Percentiles rank a stretch among this genome's conserved stretches.
Conservation (phyloP, 345 rosid species). For the Gossypium turneri region DNA sequence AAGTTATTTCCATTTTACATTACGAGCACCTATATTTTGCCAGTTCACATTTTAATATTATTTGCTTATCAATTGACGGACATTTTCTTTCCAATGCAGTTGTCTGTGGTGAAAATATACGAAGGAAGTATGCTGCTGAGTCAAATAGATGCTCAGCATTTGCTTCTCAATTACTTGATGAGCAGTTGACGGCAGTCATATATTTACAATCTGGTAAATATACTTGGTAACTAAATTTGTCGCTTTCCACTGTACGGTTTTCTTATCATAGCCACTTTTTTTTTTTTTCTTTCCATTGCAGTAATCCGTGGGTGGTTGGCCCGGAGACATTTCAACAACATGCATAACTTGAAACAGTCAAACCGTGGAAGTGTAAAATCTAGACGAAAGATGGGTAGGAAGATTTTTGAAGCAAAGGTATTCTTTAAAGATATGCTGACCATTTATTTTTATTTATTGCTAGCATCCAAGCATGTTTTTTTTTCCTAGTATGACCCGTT, state of each 20-base stretch:
- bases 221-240: background rate
- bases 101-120: slow-evolving; percentile 59
- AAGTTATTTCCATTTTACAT: background rate
- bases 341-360: slow-evolving; percentile 40
- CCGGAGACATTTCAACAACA: slow-evolving; percentile 42
- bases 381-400: slow-evolving; percentile 42
- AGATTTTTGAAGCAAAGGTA: slow-evolving; percentile 71
- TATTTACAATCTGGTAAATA: slow-evolving; percentile 74
- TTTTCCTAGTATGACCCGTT: background rate
- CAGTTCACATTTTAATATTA: background rate
- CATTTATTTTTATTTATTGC: background rate
- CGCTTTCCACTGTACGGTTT: slow-evolving; percentile 13
- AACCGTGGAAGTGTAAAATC: slow-evolving; percentile 39
- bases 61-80: background rate
- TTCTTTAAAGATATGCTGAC: slow-evolving; percentile 2
- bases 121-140: slow-evolving; percentile 36
- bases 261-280: background rate
- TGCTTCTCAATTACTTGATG: slow-evolving; percentile 31
- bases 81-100: slow-evolving; percentile 34
- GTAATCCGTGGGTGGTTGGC: slow-evolving; percentile 88
- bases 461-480: slow-evolving; percentile 6
- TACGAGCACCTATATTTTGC: background rate
- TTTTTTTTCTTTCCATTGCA: slow-evolving; percentile 28
- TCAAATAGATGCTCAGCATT: slow-evolving; percentile 26
- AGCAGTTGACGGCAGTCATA: slow-evolving; percentile 47